Evolutionary conservation across 2,329 filamentous ascomycete species (phyloP), one percentile per base, ranked within the genome.

Genomic region (Aspergillus sp.): DNA sequence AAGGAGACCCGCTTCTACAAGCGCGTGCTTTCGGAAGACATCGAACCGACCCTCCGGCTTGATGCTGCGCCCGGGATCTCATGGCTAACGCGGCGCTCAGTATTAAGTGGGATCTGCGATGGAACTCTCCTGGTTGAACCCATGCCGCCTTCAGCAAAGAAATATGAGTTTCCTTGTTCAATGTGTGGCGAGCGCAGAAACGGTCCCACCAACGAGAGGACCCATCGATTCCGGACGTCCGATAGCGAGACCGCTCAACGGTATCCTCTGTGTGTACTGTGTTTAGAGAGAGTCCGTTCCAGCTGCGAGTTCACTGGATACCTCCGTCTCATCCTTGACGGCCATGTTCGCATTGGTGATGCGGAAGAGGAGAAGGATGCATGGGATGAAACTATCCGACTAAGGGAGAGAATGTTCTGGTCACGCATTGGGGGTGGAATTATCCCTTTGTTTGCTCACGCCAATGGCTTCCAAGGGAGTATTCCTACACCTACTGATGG

Each of bases 401-500:
- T 98, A 51, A 84, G 95, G 54, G 95, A 99, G 75, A 88, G 94
- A 68, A 96, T 99, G 90, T 99, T 99, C 74, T 99, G 95, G 95
- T 87, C 91, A 54, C 86, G 95, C 58, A 87, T 99, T 55, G 94
- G 94, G 25, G 95, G 93, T 27, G 95, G 95, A 13, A 92, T 99
- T 2, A 80, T 98, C 11, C 95, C 94, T 1, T 81, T 84, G 11
- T 80, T 81, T 54, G 65, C 80, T 25, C 67, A 64, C 11, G 49
- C 62, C 27, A 68, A 62, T 27, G 59, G 32, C 25, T 39, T 48
- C 44, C 60, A 60, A 42, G 52, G 44, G 6, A 55, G 19, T 25
- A 27, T 36, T 27, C 27, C 36, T 4, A 51, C 30, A 15, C 10
- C 36, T 6, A 36, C 30, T 2, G 57, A 59, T 11, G 21, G 36